A percentile compares a stretch with the other conserved stretches of the same genome.
Conservation (phyloP, 2,329 filamentous ascomycete species). For the Cladosporium sp. region DNA sequence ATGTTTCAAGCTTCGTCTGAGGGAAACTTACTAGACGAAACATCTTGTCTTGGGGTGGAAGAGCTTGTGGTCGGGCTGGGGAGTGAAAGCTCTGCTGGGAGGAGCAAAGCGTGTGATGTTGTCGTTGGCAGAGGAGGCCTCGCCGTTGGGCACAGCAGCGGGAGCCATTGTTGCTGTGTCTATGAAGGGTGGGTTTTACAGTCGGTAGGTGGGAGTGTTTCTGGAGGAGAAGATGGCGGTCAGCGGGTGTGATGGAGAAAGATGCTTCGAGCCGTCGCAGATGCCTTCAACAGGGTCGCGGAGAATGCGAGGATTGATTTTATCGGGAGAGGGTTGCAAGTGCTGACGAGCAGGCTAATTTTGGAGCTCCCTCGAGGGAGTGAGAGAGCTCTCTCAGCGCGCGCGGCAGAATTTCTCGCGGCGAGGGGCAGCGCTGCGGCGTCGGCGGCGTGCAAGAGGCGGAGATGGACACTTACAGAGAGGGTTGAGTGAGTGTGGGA, state of each 20-base stretch:
- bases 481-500: background rate
- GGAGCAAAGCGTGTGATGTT: slow-evolving; percentile 97
- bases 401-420: slow-evolving; percentile 21
- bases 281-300: slow-evolving; percentile 16
- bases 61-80: slow-evolving; percentile 81
- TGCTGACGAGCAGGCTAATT: slow-evolving; percentile 20
- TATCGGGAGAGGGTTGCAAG: background rate
- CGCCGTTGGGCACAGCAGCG: slow-evolving; percentile 38
- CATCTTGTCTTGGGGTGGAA: slow-evolving; percentile 99
- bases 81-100: slow-evolving; percentile 88
- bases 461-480: slow-evolving; percentile 13
- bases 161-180: slow-evolving; percentile 45
- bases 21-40: slow-evolving; percentile 79
- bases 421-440: slow-evolving; percentile 1
- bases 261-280: background rate
- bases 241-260: background rate
- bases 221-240: background rate
- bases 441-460: background rate
- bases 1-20: background rate
- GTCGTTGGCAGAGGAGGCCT: slow-evolving; percentile 77
- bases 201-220: slow-evolving; percentile 11
- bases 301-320: background rate
- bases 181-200: slow-evolving; percentile 14
- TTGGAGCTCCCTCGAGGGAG: slow-evolving; percentile 18
- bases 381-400: slow-evolving; percentile 13